These are phyloP conservation scores for Chiua virens DNA, from an alignment of 768 basidiomycete genomes.

Conservation along the genomic window DNA sequence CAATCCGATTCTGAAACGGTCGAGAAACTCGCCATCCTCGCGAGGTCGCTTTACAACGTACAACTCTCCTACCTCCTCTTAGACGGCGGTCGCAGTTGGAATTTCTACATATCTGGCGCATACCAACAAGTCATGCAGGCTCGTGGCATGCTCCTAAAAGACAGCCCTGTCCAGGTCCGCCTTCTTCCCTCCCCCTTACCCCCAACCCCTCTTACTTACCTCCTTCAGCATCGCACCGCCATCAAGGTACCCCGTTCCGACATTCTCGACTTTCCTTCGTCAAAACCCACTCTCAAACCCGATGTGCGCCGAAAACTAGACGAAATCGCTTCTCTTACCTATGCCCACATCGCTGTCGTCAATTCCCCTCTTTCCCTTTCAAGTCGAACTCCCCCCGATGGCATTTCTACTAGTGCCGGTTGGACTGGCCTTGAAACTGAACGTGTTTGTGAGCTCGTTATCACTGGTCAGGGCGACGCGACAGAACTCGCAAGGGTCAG, in stretches of 20 bases:
- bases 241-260: conserved; percentile 93
- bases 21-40: conserved; percentile 75
- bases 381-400: conserved; percentile 74
- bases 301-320: conserved; percentile 86
- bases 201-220: conserved; percentile 15
- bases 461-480: conserved; percentile 85
- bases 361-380: conserved; percentile 78
- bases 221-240: conserved; percentile 68
- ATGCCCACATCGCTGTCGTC: conserved; percentile 91
- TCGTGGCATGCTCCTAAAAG: conserved; percentile 85
- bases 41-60: conserved; percentile 79
- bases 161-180: conserved; percentile 80
- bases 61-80: conserved; percentile 77
- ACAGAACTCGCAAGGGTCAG: conserved; percentile 91
- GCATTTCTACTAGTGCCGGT: conserved; percentile 72
- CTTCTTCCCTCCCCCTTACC: background rate
- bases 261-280: conserved; percentile 82
- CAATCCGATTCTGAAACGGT: conserved; percentile 70
- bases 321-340: conserved; percentile 90
- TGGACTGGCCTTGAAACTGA: conserved; percentile 94
- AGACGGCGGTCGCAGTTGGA: conserved; percentile 72
- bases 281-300: conserved; percentile 76
- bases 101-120: conserved; percentile 86
- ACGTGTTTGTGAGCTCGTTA: conserved; percentile 87
- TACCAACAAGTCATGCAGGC: conserved; percentile 93